These are phyloP conservation scores for Whalleya microplaca DNA, from an alignment of 2,329 filamentous ascomycete species.

Conservation along the genomic window DNA sequence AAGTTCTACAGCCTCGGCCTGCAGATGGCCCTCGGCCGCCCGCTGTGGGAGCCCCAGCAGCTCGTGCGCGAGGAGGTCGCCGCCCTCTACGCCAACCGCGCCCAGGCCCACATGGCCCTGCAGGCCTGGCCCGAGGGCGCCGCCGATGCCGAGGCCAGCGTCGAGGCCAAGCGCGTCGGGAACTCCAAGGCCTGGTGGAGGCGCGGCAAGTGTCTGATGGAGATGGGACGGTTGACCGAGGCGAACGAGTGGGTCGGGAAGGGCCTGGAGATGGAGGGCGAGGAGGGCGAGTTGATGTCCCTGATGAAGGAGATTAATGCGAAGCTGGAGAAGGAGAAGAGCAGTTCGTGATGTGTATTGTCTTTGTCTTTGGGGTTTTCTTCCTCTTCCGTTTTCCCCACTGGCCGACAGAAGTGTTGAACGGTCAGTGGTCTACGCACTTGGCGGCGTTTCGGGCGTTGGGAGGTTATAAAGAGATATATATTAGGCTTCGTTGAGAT, in stretches of 20 bases:
- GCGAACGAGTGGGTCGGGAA: conserved; percentile 76
- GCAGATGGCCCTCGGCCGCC: conserved; percentile 82
- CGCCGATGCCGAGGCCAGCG: conserved; percentile 85
- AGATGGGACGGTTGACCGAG: conserved; percentile 90
- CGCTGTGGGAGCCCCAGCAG: conserved; percentile 84
- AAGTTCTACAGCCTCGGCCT: conserved; percentile 84
- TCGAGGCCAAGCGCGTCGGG: conserved; percentile 82
- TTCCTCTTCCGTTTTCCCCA: background rate
- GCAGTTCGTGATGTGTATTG: background rate
- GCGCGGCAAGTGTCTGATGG: conserved; percentile 78
- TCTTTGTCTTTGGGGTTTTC: background rate
- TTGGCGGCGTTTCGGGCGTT: background rate
- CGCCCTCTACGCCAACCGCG: conserved; percentile 80
- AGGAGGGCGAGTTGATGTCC: conserved; percentile 64
- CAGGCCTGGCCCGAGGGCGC: conserved; percentile 82
- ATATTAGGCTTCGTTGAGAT: background rate
- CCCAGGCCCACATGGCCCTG: conserved; percentile 85
- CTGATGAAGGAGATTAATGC: conserved; percentile 66
- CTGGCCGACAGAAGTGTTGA: background rate
- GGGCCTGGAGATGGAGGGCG: conserved; percentile 82
- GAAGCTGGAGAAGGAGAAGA: conserved; percentile 46
- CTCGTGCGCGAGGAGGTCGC: conserved; percentile 85
- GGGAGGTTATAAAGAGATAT: background rate
- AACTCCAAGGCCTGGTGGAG: conserved; percentile 97
- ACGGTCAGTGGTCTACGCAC: background rate